Conservation (phyloP, 495 filamentous ascomycete genomes). For the Penicillium lagena region DNA sequence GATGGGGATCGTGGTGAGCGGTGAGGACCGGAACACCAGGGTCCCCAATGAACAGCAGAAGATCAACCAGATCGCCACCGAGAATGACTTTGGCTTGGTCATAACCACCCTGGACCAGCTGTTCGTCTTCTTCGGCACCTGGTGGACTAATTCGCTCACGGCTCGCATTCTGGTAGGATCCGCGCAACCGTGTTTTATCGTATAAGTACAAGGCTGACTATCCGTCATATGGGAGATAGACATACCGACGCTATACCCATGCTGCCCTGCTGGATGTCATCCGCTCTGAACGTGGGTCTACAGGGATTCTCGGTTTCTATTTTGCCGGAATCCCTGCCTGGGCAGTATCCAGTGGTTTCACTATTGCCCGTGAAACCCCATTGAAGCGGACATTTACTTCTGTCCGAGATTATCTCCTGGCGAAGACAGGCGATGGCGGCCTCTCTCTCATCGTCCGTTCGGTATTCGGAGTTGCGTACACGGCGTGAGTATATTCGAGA, state of each 20-base stretch:
- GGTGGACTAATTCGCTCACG: slow-evolving; percentile 38
- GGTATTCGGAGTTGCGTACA: slow-evolving; percentile 26
- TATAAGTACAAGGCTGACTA: neutral
- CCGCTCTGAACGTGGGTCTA: slow-evolving; percentile 24
- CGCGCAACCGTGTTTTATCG: too few species aligned
- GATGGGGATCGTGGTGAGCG: slow-evolving; percentile 45
- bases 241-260: slow-evolving; percentile 38
- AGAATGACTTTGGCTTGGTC: slow-evolving; percentile 45
- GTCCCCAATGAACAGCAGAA: slow-evolving; percentile 34
- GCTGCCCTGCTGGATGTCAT: slow-evolving; percentile 33
- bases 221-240: slow-evolving; percentile 17
- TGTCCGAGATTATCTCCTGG: slow-evolving; percentile 20
- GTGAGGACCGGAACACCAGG: slow-evolving; percentile 29
- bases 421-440: slow-evolving; percentile 14
- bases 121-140: slow-evolving; percentile 34
- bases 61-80: slow-evolving; percentile 35
- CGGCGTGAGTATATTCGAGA: slow-evolving; percentile 18
- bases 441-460: slow-evolving; percentile 21
- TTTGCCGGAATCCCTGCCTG: slow-evolving; percentile 42
- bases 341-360: slow-evolving; percentile 33
- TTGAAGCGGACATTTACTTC: slow-evolving; percentile 28
- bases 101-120: slow-evolving; percentile 37
- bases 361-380: slow-evolving; percentile 34
- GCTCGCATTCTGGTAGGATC: slow-evolving; percentile 41
- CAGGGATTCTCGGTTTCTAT: slow-evolving; percentile 33